Evolutionary conservation across 1,284 basidiomycete genomes (phyloP), one percentile per base, ranked within the genome.

Genomic region (Ceratobasidium papillatum): DNA sequence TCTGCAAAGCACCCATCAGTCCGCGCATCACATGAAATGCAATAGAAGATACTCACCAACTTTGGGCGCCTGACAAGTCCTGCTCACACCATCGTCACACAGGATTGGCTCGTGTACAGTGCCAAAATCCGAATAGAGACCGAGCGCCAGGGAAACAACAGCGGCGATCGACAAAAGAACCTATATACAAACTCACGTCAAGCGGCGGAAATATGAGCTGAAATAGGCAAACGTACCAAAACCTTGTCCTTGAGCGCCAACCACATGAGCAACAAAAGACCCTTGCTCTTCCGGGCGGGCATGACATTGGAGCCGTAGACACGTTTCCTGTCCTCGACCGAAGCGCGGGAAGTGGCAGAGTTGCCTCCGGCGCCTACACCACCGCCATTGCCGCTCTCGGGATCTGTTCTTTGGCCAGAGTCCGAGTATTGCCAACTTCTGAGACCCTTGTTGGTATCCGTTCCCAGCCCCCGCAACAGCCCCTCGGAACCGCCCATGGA

Each of bases 241-340:
- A 98, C 94, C 85, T 96, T 98, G 84, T 99, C 97, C 83, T 97
- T 94, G 80, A 98, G 85, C 1, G 97, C 96, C 43, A 93, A 83
- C 93, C 93, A 98, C 94, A 98, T 98, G 51, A 99, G 87, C 77
- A 87, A 85, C 56, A 95, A 84, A 22, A 99, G 85, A 34, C 88
- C 89, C 84, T 98, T 99, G 78, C 88, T 90, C 74, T 89, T 86
- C 51, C 94, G 89, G 4, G 84, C 84, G 0, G 97, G 97, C 0
- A 99, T 85, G 34, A 91, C 81, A 80, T 99, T 99, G 76, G 86
- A 84, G 47, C 97, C 97, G 80, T 91, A 99, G 0, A 98, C 87
- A 0, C 88, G 85, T 76, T 86, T 84, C 8, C 95, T 87, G 61
- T 92, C 89, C 12, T 89, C 88, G 8, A 93, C 77, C 11, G 86